These are phyloP conservation scores for Pseudogymnoascus verrucosus DNA, from an alignment of 2,329 filamentous ascomycete species.

Conservation along the genomic window DNA sequence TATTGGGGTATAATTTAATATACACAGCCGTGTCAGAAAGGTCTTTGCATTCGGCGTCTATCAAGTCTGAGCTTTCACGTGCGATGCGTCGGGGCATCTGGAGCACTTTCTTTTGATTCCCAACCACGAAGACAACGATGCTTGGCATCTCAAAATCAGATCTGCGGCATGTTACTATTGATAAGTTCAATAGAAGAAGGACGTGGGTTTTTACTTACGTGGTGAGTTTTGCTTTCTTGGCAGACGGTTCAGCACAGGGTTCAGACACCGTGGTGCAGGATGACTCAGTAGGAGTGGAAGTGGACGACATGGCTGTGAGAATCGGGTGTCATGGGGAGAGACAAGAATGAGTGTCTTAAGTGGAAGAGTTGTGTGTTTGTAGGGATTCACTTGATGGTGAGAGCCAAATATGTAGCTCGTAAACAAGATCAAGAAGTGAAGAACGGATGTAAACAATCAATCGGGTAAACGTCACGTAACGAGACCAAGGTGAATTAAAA, in stretches of 20 bases:
- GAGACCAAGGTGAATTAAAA: neutral
- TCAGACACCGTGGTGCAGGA: neutral
- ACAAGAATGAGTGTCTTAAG: neutral
- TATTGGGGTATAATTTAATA: neutral
- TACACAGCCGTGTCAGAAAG: neutral
- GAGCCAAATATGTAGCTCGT: too few species aligned
- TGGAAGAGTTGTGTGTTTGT: neutral
- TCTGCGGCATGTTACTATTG: neutral
- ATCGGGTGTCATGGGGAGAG: neutral
- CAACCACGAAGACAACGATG: neutral
- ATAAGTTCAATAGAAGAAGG: neutral
- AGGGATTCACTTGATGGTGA: neutral
- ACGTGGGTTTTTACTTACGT: neutral
- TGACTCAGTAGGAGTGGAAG: neutral
- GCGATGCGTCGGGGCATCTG: neutral
- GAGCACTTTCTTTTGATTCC: neutral
- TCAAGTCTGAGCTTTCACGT: neutral
- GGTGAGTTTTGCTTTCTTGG: neutral
- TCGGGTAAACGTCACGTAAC: neutral
- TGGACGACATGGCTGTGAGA: neutral
- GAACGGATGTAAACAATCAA: neutral
- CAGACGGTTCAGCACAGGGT: neutral
- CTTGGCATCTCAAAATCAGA: neutral
- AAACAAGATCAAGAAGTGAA: neutral
- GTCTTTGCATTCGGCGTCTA: neutral